Conservation (phyloP, 2,329 filamentous ascomycete genomes). For the Cladophialophora carrionii region DNA sequence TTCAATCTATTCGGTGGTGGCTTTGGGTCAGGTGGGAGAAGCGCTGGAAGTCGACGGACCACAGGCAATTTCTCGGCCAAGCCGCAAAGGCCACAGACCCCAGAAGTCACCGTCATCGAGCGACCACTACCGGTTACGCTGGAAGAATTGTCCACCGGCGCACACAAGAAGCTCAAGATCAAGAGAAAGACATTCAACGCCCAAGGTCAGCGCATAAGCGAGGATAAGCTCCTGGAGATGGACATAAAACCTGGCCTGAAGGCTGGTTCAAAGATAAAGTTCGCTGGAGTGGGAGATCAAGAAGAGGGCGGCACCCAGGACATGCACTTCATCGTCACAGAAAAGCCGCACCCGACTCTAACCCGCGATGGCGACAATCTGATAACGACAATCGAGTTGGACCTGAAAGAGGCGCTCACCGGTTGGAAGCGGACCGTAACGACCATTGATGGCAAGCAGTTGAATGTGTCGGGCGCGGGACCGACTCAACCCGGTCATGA, state of each 20-base stretch:
- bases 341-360: slow-evolving; percentile 87
- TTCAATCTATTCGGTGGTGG: slow-evolving; percentile 58
- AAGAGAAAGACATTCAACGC: slow-evolving; percentile 94
- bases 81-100: slow-evolving; percentile 55
- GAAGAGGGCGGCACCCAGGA: slow-evolving; percentile 96
- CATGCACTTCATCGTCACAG: slow-evolving; percentile 89
- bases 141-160: slow-evolving; percentile 85
- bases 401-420: slow-evolving; percentile 90
- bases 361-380: slow-evolving; percentile 88
- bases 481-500: slow-evolving; percentile 83
- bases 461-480: slow-evolving; percentile 76
- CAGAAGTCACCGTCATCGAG: slow-evolving; percentile 90
- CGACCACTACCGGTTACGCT: slow-evolving; percentile 77
- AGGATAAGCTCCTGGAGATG: slow-evolving; percentile 89
- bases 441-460: slow-evolving; percentile 88
- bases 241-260: slow-evolving; percentile 95
- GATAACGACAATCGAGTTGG: slow-evolving; percentile 74
- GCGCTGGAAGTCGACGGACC: slow-evolving; percentile 48
- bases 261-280: slow-evolving; percentile 98
- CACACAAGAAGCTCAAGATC: slow-evolving; percentile 96
- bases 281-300: slow-evolving; percentile 95
- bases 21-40: slow-evolving; percentile 42
- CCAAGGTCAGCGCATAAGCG: slow-evolving; percentile 78
- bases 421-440: slow-evolving; percentile 90
- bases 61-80: slow-evolving; percentile 31